phyloP scores from a whole-genome alignment of 2,329 filamentous ascomycete genomes.

The Cordyceps pruinosa region DNA sequence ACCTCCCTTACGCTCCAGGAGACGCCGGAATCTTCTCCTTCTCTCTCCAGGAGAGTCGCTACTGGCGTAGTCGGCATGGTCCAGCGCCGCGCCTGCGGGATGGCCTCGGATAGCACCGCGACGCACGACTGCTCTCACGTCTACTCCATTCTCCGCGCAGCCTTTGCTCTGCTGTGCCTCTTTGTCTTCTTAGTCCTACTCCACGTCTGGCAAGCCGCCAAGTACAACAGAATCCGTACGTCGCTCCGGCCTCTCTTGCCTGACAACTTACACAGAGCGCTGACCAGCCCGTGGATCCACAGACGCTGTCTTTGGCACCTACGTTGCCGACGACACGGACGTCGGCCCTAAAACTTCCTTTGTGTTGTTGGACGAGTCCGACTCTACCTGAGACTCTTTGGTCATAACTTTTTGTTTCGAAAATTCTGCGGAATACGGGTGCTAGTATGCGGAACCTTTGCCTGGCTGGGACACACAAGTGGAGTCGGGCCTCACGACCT shows the following conservation, averaged over 20 bases:
- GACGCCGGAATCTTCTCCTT: neutral
- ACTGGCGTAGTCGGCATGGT: neutral
- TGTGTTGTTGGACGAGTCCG: neutral
- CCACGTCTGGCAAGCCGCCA: conserved; percentile 8
- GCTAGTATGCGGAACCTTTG: neutral
- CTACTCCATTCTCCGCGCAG: neutral
- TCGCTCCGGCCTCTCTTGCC: neutral
- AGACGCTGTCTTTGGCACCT: neutral
- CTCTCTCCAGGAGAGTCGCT: neutral
- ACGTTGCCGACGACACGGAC: neutral
- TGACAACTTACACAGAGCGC: neutral
- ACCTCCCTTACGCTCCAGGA: neutral
- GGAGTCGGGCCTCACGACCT: neutral
- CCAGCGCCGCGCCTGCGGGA: neutral
- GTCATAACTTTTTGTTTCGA: neutral
- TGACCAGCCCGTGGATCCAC: neutral
- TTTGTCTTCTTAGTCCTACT: conserved; percentile 3
- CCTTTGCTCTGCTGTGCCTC: neutral
- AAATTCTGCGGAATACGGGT: neutral
- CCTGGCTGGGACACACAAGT: neutral
- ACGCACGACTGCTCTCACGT: neutral
- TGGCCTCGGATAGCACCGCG: neutral
- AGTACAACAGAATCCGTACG: conserved; percentile 6
- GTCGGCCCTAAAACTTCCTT: neutral
- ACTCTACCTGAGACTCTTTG: neutral